These are phyloP conservation scores for Boletus chippewaensis DNA, from an alignment of 1,284 basidiomycete genomes.

Conservation along the genomic window DNA sequence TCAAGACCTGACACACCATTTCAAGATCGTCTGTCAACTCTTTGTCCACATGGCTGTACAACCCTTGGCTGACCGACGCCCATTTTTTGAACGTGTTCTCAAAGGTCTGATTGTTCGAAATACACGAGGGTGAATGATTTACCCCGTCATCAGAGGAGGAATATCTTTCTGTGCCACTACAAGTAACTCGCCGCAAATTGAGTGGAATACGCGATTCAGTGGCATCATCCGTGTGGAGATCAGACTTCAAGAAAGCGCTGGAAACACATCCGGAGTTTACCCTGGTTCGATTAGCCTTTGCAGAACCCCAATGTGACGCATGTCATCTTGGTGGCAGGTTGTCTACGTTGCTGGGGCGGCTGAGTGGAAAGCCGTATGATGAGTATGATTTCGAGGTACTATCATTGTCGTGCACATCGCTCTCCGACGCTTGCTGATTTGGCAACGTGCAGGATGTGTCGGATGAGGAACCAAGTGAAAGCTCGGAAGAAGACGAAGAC, in stretches of 20 bases:
- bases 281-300: slow-evolving; percentile 46
- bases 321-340: slow-evolving; percentile 66
- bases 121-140: slow-evolving; percentile 1
- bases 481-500: slow-evolving; percentile 20
- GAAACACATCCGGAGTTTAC: slow-evolving; percentile 61
- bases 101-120: slow-evolving; percentile 38
- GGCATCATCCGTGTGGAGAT: slow-evolving; percentile 72
- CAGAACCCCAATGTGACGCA: slow-evolving; percentile 66
- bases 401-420: neutral
- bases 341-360: slow-evolving; percentile 52
- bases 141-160: slow-evolving; percentile 43
- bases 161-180: slow-evolving; percentile 66
- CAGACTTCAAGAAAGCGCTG: slow-evolving; percentile 58
- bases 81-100: slow-evolving; percentile 49
- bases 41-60: slow-evolving; percentile 74
- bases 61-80: slow-evolving; percentile 43
- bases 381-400: slow-evolving; percentile 49
- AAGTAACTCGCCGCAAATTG: slow-evolving; percentile 58
- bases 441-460: slow-evolving; percentile 13
- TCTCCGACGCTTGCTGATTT: slow-evolving; percentile 4
- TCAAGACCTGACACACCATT: slow-evolving; percentile 68
- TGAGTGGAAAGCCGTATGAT: slow-evolving; percentile 59
- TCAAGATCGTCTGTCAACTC: slow-evolving; percentile 82
- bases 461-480: slow-evolving; percentile 16
- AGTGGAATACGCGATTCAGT: slow-evolving; percentile 65